phyloP scores from a whole-genome alignment of 2,329 filamentous ascomycete species.

The Venturiaceae sp. region DNA sequence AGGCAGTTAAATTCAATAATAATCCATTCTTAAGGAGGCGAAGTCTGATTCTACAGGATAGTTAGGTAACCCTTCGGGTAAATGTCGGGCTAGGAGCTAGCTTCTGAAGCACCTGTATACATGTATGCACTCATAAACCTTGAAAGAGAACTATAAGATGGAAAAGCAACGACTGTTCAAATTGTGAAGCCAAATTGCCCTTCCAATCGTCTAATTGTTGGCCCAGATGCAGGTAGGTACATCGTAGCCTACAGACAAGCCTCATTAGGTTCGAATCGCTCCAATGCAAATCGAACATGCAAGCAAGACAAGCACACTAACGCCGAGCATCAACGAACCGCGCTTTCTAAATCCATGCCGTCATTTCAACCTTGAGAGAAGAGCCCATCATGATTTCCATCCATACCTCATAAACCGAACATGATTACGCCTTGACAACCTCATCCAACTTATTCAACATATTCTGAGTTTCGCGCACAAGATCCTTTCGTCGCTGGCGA shows the following conservation, averaged over 20 bases:
- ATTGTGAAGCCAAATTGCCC: no score
- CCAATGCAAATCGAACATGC: background rate
- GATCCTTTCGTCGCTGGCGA: conserved; percentile 51
- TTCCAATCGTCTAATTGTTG: background rate
- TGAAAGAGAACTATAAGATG: no score
- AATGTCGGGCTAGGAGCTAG: no score
- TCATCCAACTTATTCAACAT: conserved; percentile 57
- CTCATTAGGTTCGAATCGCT: background rate
- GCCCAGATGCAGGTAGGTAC: background rate
- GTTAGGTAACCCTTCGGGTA: no score
- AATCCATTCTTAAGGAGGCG: no score
- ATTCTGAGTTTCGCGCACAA: conserved; percentile 63
- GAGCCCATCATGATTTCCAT: background rate
- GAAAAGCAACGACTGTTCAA: no score
- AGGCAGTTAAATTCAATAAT: no score
- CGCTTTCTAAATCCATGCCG: background rate
- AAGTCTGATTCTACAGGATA: no score
- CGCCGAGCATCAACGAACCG: background rate
- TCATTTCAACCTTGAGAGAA: background rate
- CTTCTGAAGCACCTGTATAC: no score
- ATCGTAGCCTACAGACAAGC: background rate
- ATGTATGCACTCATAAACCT: no score
- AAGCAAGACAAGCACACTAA: background rate
- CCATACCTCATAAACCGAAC: no score
- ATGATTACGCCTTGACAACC: conserved; percentile 7